A percentile compares a stretch with the other conserved stretches of the same genome.
Conservation (phyloP, 176 grass and related monocot genomes). For the Ananas comosus region DNA sequence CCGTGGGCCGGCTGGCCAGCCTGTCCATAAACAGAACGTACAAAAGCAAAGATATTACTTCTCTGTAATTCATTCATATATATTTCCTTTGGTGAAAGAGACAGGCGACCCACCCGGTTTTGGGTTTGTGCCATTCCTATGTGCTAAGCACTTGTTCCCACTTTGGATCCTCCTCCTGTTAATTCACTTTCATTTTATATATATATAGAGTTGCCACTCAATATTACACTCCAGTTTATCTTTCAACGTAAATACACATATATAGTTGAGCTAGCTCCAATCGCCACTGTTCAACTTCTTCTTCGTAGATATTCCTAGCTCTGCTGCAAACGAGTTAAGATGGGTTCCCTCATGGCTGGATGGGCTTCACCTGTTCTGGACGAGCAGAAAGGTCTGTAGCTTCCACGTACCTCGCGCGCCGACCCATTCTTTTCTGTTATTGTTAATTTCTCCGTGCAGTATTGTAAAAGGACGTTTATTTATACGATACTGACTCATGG, state of each 20-base stretch:
- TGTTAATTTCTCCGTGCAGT: neutral
- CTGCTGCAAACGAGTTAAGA: conserved; percentile 3
- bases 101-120: neutral
- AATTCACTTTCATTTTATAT: neutral
- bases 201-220: neutral
- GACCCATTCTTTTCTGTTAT: neutral
- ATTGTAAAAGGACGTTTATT: neutral
- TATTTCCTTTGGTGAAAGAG: neutral
- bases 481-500: neutral
- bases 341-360: conserved; percentile 93
- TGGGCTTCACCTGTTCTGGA: conserved; percentile 57
- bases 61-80: no score
- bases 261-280: no score
- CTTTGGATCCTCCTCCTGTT: neutral
- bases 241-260: no score
- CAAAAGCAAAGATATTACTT: neutral
- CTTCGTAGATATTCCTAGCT: no score
- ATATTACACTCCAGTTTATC: neutral
- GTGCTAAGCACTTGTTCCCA: neutral
- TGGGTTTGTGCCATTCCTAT: neutral
- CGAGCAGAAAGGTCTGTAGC: conserved; percentile 23
- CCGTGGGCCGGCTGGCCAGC: no score
- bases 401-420: neutral
- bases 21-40: no score
- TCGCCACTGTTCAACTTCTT: no score